Base-by-base conservation (phyloP, 768 basidiomycete species). In the Saitozyma sp. region DNA sequence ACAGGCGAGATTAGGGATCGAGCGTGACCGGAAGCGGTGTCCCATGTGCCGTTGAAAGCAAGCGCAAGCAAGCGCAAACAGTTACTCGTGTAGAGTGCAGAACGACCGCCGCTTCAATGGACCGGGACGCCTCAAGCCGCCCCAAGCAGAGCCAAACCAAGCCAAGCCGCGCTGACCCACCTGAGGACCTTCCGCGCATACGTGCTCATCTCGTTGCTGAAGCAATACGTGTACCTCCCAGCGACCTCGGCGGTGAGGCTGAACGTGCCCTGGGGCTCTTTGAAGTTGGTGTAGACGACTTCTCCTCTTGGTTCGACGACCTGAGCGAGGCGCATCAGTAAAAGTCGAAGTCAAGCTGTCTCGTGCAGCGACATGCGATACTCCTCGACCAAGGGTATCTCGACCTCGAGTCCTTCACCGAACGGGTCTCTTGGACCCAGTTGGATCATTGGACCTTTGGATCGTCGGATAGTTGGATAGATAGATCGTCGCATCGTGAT, bases 171-270 rank as follows among this genome's bases (percentile, higher is more conserved):
- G 45, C 13, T 37, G n/a, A 73, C 79, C 63, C 73, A 93, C 93
- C 89, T 92, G 75, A 98, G 87, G 68, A 90, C 86, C 81, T 99
- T 98, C 82, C 96, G 92, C 51, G 92, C 89, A 73, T 97, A 88
- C 37, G 92, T 87, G 73, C 90, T 93, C 95, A 98, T 97, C 80
- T 93, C 91, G 79, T 99, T 99, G 39, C 92, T 95, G 85, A 98
- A 99, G 82, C 96, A 99, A 74, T 97, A 96, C 71, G 92, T 89
- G 76, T 93, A 87, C 54, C 91, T 83, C 0, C 96, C 96, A 69
- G 96, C 89, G 73, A 83, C 85, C 63, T 88, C 86, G 19, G 93
- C 93, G 10, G 92, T 95, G 68, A 95, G 87, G 39, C 91, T 87
- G 55, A 88, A 82, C 9, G 90, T 89, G 0, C 96, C 96, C 6